Evolutionary conservation across 2,329 filamentous ascomycete species (phyloP).

Genomic region (Sporothrix phasma): DNA sequence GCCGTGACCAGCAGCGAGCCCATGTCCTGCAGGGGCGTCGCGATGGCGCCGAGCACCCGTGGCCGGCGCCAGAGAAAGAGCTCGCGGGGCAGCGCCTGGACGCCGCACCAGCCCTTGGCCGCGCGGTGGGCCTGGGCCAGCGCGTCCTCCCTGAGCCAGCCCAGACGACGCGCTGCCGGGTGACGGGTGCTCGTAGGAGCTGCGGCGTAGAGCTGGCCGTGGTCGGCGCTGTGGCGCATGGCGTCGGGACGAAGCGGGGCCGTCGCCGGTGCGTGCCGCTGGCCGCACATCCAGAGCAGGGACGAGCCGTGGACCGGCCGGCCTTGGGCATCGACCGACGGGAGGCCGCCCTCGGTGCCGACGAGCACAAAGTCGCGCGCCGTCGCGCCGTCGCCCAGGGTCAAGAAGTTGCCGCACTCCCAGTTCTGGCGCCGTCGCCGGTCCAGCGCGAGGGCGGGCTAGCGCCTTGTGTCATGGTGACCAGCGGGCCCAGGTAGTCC

Average conservation of each 20-base stretch:
- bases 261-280: neutral
- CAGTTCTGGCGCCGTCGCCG: neutral
- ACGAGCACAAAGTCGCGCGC: neutral
- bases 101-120: neutral
- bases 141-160: neutral
- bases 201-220: neutral
- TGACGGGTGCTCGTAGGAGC: neutral
- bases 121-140: neutral
- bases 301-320: neutral
- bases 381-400: neutral
- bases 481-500: neutral
- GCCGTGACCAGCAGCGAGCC: neutral
- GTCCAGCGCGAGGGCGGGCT: neutral
- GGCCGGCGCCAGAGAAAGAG: neutral
- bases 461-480: neutral
- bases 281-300: neutral
- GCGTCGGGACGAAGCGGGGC: too few relatives aligned
- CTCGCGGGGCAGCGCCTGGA: neutral
- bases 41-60: neutral
- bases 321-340: neutral
- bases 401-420: neutral
- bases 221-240: too few relatives aligned
- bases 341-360: neutral
- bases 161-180: neutral
- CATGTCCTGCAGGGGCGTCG: neutral